Conservation (phyloP, 2,329 filamentous ascomycete species). For the Aspergillus viridinutans region DNA sequence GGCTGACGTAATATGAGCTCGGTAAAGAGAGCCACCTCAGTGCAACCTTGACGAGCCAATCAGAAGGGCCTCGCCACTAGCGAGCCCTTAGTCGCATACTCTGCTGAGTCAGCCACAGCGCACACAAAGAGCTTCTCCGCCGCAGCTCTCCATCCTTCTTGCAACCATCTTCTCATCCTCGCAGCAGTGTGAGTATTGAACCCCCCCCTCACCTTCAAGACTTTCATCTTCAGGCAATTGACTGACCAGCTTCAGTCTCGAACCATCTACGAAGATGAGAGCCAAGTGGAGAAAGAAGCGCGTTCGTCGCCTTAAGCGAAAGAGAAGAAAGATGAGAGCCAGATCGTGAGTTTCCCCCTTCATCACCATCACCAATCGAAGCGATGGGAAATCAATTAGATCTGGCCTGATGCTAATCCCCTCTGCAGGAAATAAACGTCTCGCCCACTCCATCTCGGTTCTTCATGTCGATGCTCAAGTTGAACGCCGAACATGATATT, state of each 20-base stretch:
- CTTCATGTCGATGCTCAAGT: slow-evolving; percentile 32
- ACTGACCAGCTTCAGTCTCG: slow-evolving; percentile 23
- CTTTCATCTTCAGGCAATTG: slow-evolving; percentile 6
- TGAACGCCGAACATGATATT: slow-evolving; percentile 39
- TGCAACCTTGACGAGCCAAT: slow-evolving; percentile 10
- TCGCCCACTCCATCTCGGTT: slow-evolving; percentile 55
- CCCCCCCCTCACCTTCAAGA: neutral
- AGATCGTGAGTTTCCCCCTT: slow-evolving; percentile 67
- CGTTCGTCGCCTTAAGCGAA: slow-evolving; percentile 97
- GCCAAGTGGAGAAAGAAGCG: slow-evolving; percentile 99
- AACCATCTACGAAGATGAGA: slow-evolving; percentile 61
- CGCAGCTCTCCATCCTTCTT: slow-evolving; percentile 33
- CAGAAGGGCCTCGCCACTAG: slow-evolving; percentile 11
- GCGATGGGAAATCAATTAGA: neutral
- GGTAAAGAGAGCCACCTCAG: slow-evolving; percentile 12
- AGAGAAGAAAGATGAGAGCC: slow-evolving; percentile 99
- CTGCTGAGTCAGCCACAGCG: slow-evolving; percentile 39
- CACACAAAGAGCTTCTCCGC: slow-evolving; percentile 38
- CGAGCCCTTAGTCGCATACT: slow-evolving; percentile 28
- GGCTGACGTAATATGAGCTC: slow-evolving; percentile 14
- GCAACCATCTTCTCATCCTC: slow-evolving; percentile 44
- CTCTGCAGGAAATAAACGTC: slow-evolving; percentile 62
- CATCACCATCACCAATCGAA: neutral
- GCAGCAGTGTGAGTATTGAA: slow-evolving; percentile 39
- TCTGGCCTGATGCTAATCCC: slow-evolving; percentile 28